Base-by-base conservation (phyloP, 169 alveolate genomes). In the Blepharisma undulans region DNA sequence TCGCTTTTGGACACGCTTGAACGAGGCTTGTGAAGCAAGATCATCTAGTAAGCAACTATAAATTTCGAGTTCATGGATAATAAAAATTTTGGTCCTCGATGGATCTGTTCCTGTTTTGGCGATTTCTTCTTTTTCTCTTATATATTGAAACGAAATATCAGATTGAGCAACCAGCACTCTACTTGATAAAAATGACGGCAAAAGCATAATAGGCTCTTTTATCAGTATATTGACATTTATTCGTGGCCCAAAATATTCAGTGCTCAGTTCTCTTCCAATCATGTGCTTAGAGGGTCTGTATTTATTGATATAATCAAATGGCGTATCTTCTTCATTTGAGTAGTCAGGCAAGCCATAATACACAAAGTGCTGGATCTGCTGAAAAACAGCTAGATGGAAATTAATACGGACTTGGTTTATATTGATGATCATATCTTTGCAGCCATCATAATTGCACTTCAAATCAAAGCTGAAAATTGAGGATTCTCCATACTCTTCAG, bases 301-400 rank as follows among this genome's bases (percentile, higher is more conserved):
- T 30, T 33, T 84, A 21, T 32, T 48, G 25, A 84, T 32, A 84
- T 84, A 84, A 29, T 84, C 89, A 21, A 25, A 33, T 22, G 89
- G 89, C 16, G 72, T 48, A 12, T 84, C 89, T 25, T 21, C 29
- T n/a, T 72, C 72, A 8, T 22, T 76, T 8, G 79, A 48, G 18
- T 84, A 84, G n/a, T 84, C 36, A 32, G 89, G 89, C 8, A 84
- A 21, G 25, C 89, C 89, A 21, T 2, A 32, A 36, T 21, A 21
- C 25, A 32, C 30, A 30, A 32, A 84, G n/a, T 32, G 25, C 34
- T n/a, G 29, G 21, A 84, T 84, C 77, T 84, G 89, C 22, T 59
- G 10, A 48, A 84, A 48, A 2, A 36, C 29, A n/a, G 89, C 29
- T 32, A 60, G n/a, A 60, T 84, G 79, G 22, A 48, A 84, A 33